Evolutionary conservation across 306 rosid genomes (phyloP), one percentile per base, ranked within the genome.

Genomic region (Sophora flavescens): DNA sequence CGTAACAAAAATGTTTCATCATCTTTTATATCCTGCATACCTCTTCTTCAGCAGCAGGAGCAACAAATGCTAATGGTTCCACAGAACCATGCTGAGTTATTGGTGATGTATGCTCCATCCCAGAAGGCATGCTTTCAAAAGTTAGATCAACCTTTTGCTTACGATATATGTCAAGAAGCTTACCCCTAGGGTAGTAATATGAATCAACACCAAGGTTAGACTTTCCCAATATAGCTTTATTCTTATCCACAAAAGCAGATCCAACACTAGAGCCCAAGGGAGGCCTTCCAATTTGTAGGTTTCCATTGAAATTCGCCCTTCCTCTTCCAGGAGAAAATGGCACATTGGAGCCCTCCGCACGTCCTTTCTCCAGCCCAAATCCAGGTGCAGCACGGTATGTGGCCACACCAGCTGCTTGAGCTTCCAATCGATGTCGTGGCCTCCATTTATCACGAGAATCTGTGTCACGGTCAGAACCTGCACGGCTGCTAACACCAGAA

Each of bases 361-460:
- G 95, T 42, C 92, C 90, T 69, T 88, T 88, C 52, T 88, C 92
- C 82, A 84, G 63, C 70, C 95, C 95, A 70, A 90, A 90, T 64
- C 95, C 95, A 26, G 95, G 95, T 59, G 95, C 95, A 38, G 95
- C 90, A 76, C 90, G 92, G 77, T 88, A 84, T 69, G 90, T 79
- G 5, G 89, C 84, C 68, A 82, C 79, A 33, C 89, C 90, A 74
- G 79, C 88, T 32, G 90, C 54, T 58, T 90, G 92, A 72, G 81
- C 79, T 68, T 90, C 95, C 85, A 86, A 60, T 22, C 95, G 85
- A 84, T 90, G 95, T 0, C 95, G 89, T 16, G 95, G 95, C 87
- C 95, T 90, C 95, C 95, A 90, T 64, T 90, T 90, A 78, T 90
- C 95, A n/a, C 89, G 90, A 57, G 92, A 86, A 60, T 90, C 95